Percentiles rank a stretch among this genome's conserved stretches.
These are phyloP conservation scores for Magnusiomyces suaveolens DNA, from an alignment of 1,139 yeast genomes.

Conservation along the genomic window DNA sequence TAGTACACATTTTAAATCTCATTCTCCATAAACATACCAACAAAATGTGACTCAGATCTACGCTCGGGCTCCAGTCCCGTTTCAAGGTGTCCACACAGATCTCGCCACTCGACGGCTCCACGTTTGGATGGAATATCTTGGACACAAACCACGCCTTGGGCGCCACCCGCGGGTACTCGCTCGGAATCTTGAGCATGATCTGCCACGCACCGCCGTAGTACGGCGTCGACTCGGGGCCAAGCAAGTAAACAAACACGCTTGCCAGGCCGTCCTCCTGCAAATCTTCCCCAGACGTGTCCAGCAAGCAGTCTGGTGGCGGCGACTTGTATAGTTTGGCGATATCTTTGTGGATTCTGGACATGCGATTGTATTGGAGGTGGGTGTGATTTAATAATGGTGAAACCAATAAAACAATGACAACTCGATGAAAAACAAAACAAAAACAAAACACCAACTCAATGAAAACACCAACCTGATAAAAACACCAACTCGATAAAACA, in stretches of 20 bases:
- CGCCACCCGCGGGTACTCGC: conserved; percentile 53
- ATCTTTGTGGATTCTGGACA: conserved; percentile 16
- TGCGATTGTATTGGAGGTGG: neutral
- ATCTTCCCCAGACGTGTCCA: conserved; percentile 5
- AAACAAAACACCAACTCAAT: too few species aligned
- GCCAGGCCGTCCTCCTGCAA: too few species aligned
- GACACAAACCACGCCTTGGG: conserved; percentile 47
- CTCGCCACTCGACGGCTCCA: conserved; percentile 58
- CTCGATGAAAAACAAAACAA: neutral
- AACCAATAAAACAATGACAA: neutral
- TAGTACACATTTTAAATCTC: too few species aligned
- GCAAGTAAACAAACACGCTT: conserved; percentile 25
- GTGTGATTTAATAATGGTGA: too few species aligned
- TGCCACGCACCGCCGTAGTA: conserved; percentile 50
- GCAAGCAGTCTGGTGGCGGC: conserved; percentile 19
- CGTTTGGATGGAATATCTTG: conserved; percentile 66
- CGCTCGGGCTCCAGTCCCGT: conserved; percentile 49
- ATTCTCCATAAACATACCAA: conserved; percentile 17
- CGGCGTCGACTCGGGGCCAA: conserved; percentile 47
- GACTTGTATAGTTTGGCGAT: conserved; percentile 11
- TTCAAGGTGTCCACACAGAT: conserved; percentile 72
- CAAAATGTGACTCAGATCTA: conserved; percentile 25
- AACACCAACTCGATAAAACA: too few species aligned
- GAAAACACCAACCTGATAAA: too few species aligned
- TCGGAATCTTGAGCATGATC: conserved; percentile 40